These are phyloP conservation scores for Eucalyptus sp. DNA, from an alignment of 345 rosid species.

Conservation along the genomic window DNA sequence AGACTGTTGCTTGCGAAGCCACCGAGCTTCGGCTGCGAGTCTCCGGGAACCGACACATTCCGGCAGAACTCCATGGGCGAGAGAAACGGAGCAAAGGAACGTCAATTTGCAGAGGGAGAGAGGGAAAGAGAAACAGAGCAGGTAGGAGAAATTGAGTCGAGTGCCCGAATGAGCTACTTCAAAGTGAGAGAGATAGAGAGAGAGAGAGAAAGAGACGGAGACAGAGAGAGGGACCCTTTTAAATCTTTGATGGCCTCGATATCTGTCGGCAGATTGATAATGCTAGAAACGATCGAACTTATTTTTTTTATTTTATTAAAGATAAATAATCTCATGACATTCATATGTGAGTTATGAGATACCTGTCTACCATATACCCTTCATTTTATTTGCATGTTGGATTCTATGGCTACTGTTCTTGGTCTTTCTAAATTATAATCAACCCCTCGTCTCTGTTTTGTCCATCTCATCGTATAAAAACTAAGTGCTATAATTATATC, in stretches of 20 bases:
- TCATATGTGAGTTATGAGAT: neutral
- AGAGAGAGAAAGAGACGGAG: neutral
- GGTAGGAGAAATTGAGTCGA: neutral
- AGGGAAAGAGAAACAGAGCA: neutral
- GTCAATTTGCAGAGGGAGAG: neutral
- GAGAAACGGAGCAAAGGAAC: neutral
- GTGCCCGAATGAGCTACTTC: neutral
- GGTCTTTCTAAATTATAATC: neutral
- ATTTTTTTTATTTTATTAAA: neutral
- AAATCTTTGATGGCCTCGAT: neutral
- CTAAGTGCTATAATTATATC: neutral
- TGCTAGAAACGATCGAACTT: neutral
- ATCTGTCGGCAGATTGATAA: neutral
- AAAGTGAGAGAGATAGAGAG: neutral
- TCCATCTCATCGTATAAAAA: neutral
- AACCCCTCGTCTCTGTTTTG: neutral
- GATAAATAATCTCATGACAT: neutral
- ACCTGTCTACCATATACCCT: neutral
- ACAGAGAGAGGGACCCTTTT: neutral
- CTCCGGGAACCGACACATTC: neutral
- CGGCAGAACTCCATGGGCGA: slow-evolving; percentile 13
- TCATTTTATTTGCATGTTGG: neutral
- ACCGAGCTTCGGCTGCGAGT: neutral
- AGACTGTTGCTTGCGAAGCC: slow-evolving; percentile 5
- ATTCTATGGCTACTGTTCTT: neutral